Evolutionary conservation across 345 rosid species (phyloP).

Genomic region (Murraya koenigii): DNA sequence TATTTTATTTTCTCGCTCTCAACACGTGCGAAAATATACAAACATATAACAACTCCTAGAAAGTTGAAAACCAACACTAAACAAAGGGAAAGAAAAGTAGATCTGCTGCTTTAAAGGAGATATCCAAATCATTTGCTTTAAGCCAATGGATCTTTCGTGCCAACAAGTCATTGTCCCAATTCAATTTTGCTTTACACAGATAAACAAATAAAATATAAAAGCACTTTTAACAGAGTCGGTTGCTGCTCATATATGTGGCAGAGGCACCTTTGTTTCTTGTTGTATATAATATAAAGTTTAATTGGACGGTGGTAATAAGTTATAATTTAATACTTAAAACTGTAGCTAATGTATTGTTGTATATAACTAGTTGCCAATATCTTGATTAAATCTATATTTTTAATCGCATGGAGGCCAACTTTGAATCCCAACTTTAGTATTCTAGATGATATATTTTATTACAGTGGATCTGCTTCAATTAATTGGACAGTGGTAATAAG

Average conservation of each 20-base stretch:
- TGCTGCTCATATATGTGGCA: background rate
- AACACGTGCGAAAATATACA: background rate
- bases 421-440: no score
- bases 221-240: background rate
- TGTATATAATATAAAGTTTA: no score
- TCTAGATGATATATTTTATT: no score
- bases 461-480: no score
- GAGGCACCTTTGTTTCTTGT: background rate
- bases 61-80: background rate
- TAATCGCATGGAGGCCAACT: no score
- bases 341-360: no score
- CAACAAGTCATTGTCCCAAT: background rate
- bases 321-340: no score
- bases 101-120: background rate
- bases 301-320: no score
- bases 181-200: background rate
- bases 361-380: no score
- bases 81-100: background rate
- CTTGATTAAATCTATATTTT: no score
- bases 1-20: background rate
- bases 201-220: background rate
- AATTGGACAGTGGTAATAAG: no score
- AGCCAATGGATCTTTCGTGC: background rate
- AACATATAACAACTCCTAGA: background rate
- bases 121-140: background rate